Percentiles rank a stretch among this genome's conserved stretches.
These are phyloP conservation scores for Lunasporangiospora selenospora DNA, from an alignment of 192 early-diverging fungal species.

Conservation along the genomic window DNA sequence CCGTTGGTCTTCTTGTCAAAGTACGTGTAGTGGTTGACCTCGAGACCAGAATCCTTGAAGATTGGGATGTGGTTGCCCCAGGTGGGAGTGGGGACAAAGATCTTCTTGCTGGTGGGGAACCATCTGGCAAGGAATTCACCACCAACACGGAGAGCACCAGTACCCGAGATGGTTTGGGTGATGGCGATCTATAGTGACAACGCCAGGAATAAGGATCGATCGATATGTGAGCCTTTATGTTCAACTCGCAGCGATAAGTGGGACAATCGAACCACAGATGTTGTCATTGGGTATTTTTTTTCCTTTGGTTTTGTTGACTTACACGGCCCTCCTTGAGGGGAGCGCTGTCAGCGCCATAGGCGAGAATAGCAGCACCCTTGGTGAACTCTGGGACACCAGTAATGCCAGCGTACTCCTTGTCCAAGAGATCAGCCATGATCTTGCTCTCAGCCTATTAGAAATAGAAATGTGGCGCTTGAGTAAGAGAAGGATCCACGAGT, in stretches of 20 bases:
- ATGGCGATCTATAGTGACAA: conserved; percentile 65
- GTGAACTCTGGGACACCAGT: conserved; percentile 90
- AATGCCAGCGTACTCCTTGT: conserved; percentile 98
- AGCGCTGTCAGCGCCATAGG: conserved; percentile 80
- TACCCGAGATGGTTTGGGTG: conserved; percentile 97
- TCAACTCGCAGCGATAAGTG: neutral
- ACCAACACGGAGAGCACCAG: conserved; percentile 94
- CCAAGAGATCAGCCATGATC: conserved; percentile 69
- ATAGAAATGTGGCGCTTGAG: conserved; percentile 1
- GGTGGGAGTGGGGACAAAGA: conserved; percentile 92
- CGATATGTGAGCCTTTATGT: neutral
- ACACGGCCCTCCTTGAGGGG: conserved; percentile 71
- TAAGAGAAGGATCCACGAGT: neutral
- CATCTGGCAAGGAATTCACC: conserved; percentile 85
- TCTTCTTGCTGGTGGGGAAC: conserved; percentile 83
- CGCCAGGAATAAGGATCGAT: conserved; percentile 1
- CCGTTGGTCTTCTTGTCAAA: conserved; percentile 94
- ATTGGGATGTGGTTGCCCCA: conserved; percentile 99
- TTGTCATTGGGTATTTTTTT: too few species aligned
- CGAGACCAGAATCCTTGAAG: conserved; percentile 88
- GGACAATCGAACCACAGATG: too few species aligned
- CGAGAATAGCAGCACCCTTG: conserved; percentile 80
- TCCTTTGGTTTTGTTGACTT: too few species aligned
- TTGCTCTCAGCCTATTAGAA: conserved; percentile 77
- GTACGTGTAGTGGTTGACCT: conserved; percentile 91